Base-by-base conservation (phyloP, 2,329 filamentous ascomycete genomes). In the Aspergillus luchuensis region DNA sequence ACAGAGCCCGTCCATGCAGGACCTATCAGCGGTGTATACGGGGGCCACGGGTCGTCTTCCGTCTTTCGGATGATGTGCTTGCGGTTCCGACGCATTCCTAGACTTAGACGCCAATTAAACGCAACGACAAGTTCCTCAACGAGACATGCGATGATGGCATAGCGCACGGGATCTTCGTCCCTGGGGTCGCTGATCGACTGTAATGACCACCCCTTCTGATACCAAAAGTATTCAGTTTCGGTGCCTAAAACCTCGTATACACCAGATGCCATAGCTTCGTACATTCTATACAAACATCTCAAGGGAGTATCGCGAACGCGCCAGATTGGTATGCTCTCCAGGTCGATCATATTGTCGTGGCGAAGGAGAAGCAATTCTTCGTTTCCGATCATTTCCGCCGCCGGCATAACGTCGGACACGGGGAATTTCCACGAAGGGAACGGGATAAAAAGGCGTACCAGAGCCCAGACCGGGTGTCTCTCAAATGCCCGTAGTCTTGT, bases 61-160 rank as follows among this genome's bases (percentile, higher is more conserved):
- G 56, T 47, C 17, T 73, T 63, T 0, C 71, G 69, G 50, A 62
- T 67, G 1, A 72, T 59, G 50, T 73, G 71, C 33, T 71, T 56
- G 4, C 58, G 50, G 49, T 58, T 49, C 17, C 54, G 48, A 30
- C 58, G 53, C 15, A 60, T 49, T 2, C 53, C 58, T 11, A 60
- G 17, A 17, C 41, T 47, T n/a, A 60, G 30, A 28, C 54, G 43
- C 53, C 47, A 57, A 10, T 60, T 60, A 10, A 60, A 33, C 4
- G 58, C 58, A 11, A 57, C 58, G 11, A 57, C 47, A 13, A 60
- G 33, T 21, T 43, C 58, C n/a, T 60, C 58, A 5, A 60, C 53
- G 11, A 60, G 56, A 15, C 53, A 52, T 4, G 58, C 58, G n/a
- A 60, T 48, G 7, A 60, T 47, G 3, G 58, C 53, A 17, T 60